Percentiles rank a stretch among this genome's conserved stretches.
These are phyloP conservation scores for Heliamphora pulchella DNA, from an alignment of 179 eudicot genomes.

Conservation along the genomic window DNA sequence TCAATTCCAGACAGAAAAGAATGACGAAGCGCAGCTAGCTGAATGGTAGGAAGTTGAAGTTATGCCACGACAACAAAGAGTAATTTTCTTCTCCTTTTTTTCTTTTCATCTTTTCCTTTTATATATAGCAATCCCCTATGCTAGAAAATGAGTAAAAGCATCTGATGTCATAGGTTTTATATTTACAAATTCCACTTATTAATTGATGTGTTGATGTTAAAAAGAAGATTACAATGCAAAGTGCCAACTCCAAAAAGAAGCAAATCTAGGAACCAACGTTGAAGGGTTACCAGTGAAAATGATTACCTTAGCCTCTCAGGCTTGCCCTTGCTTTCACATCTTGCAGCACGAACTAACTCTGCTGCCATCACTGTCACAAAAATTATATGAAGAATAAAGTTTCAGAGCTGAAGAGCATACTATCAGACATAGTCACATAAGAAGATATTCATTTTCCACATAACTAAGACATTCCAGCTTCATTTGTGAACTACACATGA, in stretches of 20 bases:
- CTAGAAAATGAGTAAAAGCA: neutral
- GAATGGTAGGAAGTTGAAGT: neutral
- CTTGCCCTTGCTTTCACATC: slow-evolving; percentile 55
- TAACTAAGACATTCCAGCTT: neutral
- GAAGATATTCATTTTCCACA: neutral
- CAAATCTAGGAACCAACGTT: neutral
- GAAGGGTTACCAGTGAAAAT: slow-evolving; percentile 6
- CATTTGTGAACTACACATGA: neutral
- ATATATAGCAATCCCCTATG: neutral
- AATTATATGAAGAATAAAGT: slow-evolving; percentile 9
- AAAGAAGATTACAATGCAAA: slow-evolving; percentile 4
- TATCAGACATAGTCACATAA: neutral
- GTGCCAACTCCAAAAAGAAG: neutral
- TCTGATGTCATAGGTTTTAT: neutral
- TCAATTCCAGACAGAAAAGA: neutral
- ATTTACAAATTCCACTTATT: neutral
- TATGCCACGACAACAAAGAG: neutral
- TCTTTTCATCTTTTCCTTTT: neutral
- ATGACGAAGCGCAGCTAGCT: neutral
- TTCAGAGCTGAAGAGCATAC: neutral
- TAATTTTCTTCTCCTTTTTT: neutral
- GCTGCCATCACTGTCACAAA: slow-evolving; percentile 89
- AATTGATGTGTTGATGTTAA: neutral
- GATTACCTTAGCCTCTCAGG: slow-evolving; percentile 79
- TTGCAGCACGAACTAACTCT: slow-evolving; percentile 77